Base-by-base conservation (phyloP, 768 basidiomycete genomes). In the Leccinellum albellum region DNA sequence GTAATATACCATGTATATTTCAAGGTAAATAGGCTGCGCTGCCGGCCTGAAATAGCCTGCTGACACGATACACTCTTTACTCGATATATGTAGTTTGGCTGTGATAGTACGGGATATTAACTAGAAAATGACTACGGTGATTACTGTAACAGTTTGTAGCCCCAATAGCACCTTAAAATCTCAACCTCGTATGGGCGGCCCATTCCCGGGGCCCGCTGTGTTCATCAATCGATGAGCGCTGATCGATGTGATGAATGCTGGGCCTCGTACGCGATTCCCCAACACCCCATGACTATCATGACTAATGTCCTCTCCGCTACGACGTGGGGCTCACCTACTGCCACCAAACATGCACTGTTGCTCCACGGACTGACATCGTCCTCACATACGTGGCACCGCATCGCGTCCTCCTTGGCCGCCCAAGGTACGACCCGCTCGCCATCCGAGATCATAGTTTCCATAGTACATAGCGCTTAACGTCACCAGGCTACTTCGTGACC, bases 311-410 rank as follows among this genome's bases (percentile, higher is more conserved):
- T 56, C 13, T 71, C 67, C 14, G 59, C 62, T 3, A 59, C 51
- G 3, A 59, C 46, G 15, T 66, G 66, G 69, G 70, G 70, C 0
- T 59, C 59, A 12, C 66, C 68, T 4, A 17, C 60, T 6, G 37
- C 70, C 1, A 59, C 53, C 4, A 69, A 70, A 20, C 62, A 61
- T 2, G 69, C 67, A 13, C 61, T 70, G 3, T 37, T 70, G 24
- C 56, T 71, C 44, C 70, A 70, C n/a, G 69, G 70, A 7, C 15
- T 66, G 2, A 51, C 62, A 21, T 67, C 61, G 1, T 61, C 65
- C 3, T 61, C 66, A 1, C 62, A 60, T 6, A 52, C 58, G 2
- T 66, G 69, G 67, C 57, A 61, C 20, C 51, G 58, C 13, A 52
- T 67, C 2, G 69, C 62, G 2, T 47, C 49, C 9, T 42, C 61